Base-by-base conservation (phyloP, 2,329 filamentous ascomycete genomes). In the Trichoderma sp. region DNA sequence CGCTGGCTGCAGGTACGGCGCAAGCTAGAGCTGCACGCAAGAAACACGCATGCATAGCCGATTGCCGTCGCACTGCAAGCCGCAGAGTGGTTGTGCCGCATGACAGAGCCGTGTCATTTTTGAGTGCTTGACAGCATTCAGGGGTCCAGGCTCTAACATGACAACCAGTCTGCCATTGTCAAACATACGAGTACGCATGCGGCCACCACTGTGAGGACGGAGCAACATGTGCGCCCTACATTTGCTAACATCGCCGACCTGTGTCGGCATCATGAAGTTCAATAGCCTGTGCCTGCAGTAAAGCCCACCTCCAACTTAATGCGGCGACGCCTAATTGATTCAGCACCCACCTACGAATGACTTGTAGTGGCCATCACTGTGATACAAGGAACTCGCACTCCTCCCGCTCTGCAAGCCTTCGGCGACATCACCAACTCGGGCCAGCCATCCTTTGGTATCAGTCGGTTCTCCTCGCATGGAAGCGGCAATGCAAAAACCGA, bases 1-100 rank as follows among this genome's bases (percentile, higher is more conserved):
- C 71, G 50, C 21, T 21, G 63, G 71, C 63, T 74, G 71, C 71
- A 74, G 71, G 71, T 66, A 74, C 71, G 45, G 71, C 45, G 63
- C 71, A 67, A 16, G 50, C 63, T 74, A 67, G 62, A 60, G 71
- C 63, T 66, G 71, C 71, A 67, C 18, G 71, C 63, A 60, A 66
- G 45, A 24, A 74, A 60, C 27, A 65, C 12, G 60, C 69, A 73
- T 73, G 69, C 69, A 50, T 72, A 50, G 45, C 45, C 45, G 66
- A 68, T 38, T 53, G 45, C 31, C 45, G 64, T 41, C 35, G 21
- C 69, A 33, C 16, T 64, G 35, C 69, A n/a, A 38, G 69, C 29
- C 41, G 41, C 35, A 50, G 68, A 27, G 24, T 63, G 35, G 69
- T 63, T 64, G 59, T 56, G 69, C 24, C 59, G 69, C 60, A 73